Conservation (phyloP, 1,284 basidiomycete genomes). For the Pseudozyma sp. region DNA sequence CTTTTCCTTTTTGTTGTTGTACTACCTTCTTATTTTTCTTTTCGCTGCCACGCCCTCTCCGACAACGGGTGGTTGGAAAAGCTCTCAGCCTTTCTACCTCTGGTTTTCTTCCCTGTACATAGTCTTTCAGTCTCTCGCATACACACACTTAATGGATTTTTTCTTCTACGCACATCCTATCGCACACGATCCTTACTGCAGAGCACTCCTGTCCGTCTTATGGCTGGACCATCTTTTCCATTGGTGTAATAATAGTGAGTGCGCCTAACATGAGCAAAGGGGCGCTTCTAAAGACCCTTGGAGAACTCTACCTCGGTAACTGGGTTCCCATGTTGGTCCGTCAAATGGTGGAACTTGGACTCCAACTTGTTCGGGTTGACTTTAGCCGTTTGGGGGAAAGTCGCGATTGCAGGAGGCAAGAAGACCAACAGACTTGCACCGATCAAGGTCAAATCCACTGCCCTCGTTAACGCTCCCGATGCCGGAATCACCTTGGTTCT, state of each 20-base stretch:
- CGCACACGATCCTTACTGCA: too few relatives aligned
- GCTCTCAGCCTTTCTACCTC: background rate
- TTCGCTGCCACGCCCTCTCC: background rate
- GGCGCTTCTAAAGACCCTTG: constrained; percentile 70
- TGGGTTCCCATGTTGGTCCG: constrained; percentile 61
- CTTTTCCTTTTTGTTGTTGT: background rate
- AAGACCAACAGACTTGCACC: constrained; percentile 72
- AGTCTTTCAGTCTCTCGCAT: constrained; percentile 1
- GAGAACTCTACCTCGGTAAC: constrained; percentile 71
- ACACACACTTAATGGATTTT: background rate
- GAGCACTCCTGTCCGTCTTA: too few relatives aligned
- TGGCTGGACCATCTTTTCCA: too few relatives aligned
- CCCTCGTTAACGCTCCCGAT: constrained; percentile 36
- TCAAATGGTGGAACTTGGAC: constrained; percentile 68
- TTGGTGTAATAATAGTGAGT: background rate
- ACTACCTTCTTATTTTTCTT: background rate
- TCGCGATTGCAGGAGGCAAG: constrained; percentile 73
- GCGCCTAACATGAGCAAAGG: constrained; percentile 1
- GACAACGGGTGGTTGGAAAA: too few relatives aligned
- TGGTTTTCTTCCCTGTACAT: constrained; percentile 1
- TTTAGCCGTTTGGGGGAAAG: constrained; percentile 72
- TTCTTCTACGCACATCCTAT: too few relatives aligned
- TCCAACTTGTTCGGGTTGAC: constrained; percentile 70
- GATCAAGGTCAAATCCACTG: constrained; percentile 65
- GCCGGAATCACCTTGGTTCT: constrained; percentile 44